Evolutionary conservation across 2,329 filamentous ascomycete genomes (phyloP).

Genomic region (Rhynchosporium graminicola): DNA sequence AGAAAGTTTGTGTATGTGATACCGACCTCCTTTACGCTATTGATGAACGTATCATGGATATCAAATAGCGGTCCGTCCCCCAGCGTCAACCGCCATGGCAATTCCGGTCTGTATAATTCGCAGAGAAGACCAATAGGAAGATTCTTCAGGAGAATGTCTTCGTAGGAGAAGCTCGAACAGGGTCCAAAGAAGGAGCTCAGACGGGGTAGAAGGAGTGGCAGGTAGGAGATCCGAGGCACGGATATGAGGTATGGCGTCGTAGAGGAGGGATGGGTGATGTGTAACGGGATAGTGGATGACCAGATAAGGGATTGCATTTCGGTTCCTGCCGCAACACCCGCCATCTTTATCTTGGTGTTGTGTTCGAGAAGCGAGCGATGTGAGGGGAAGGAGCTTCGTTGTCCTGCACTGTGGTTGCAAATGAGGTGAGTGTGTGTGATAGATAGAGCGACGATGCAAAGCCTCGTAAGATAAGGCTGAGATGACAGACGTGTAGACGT

Average conservation of each 20-base stretch:
- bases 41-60: slow-evolving; percentile 64
- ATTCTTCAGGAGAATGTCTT: slow-evolving; percentile 69
- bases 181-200: slow-evolving; percentile 66
- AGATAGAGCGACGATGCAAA: neutral
- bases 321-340: neutral
- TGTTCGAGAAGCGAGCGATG: neutral
- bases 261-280: slow-evolving; percentile 39
- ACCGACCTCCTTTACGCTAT: slow-evolving; percentile 64
- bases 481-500: neutral
- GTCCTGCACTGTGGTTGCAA: neutral
- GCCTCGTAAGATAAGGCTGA: slow-evolving; percentile 7
- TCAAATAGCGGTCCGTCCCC: slow-evolving; percentile 55
- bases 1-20: no score
- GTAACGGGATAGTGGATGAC: slow-evolving; percentile 39
- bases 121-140: slow-evolving; percentile 69
- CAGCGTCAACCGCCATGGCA: slow-evolving; percentile 65
- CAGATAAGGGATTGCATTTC: slow-evolving; percentile 40
- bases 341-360: neutral
- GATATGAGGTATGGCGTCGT: slow-evolving; percentile 49
- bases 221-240: slow-evolving; percentile 66
- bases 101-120: slow-evolving; percentile 57
- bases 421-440: neutral
- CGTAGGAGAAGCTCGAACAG: slow-evolving; percentile 59
- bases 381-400: neutral
- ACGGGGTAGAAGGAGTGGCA: slow-evolving; percentile 63